These are phyloP conservation scores for Phaffomyces opuntiae DNA, from an alignment of 805 yeast genomes.

Conservation along the genomic window DNA sequence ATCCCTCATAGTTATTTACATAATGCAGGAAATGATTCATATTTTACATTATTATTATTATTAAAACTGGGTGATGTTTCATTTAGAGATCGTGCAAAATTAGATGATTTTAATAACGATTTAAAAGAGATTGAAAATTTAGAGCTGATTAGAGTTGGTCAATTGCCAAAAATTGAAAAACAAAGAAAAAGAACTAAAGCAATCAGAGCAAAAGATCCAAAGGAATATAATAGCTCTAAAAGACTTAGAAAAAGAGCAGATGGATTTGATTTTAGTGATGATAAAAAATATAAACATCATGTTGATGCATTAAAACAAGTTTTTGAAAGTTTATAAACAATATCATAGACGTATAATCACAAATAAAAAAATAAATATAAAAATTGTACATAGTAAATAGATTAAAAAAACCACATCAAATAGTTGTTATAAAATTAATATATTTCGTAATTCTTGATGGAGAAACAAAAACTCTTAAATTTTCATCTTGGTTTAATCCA, in stretches of 20 bases:
- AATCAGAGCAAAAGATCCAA: neutral
- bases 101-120: constrained; percentile 9
- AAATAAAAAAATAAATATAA: neutral
- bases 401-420: neutral
- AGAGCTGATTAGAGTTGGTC: neutral
- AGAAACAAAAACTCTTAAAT: neutral
- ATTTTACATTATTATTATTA: constrained; percentile 49
- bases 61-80: constrained; percentile 45
- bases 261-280: constrained; percentile 2
- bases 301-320: neutral
- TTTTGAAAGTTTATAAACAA: neutral
- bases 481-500: neutral
- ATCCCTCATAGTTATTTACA: constrained; percentile 57
- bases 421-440: neutral
- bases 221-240: neutral
- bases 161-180: neutral
- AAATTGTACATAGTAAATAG: neutral
- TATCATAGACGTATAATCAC: neutral
- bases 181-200: neutral
- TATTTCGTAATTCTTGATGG: constrained; percentile 2
- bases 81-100: constrained; percentile 19
- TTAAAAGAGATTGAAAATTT: neutral
- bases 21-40: constrained; percentile 69
- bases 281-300: neutral
- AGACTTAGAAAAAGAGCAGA: neutral